Conservation (phyloP, 2,329 filamentous ascomycete species). For the Coniochaeta sp. region DNA sequence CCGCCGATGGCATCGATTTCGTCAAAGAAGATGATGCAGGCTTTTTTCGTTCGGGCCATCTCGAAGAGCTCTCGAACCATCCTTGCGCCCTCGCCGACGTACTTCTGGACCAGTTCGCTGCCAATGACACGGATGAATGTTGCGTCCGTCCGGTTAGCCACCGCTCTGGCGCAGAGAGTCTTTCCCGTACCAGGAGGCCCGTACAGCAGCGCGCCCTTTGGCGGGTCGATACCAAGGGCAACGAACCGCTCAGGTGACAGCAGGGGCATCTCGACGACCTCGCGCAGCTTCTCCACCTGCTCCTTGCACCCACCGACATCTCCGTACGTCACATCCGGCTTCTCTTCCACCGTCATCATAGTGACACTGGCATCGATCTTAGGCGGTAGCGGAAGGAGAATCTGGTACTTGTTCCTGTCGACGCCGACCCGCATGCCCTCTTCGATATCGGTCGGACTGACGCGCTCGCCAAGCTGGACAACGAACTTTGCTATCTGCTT, state of each 20-base stretch:
- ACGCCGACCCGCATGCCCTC: conserved; percentile 99
- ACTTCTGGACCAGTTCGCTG: conserved; percentile 96
- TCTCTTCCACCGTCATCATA: conserved; percentile 99
- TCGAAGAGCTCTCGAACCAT: conserved; percentile 99
- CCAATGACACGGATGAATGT: conserved; percentile 99
- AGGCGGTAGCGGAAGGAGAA: conserved; percentile 87
- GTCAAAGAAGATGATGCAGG: conserved; percentile 99
- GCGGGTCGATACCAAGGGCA: conserved; percentile 96
- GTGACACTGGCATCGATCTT: conserved; percentile 99
- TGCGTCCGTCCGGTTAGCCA: conserved; percentile 95
- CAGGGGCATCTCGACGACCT: conserved; percentile 97
- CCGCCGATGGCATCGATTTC: conserved; percentile 96
- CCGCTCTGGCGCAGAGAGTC: conserved; percentile 93
- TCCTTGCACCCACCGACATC: conserved; percentile 99
- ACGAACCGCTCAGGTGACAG: conserved; percentile 96
- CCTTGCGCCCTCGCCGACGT: conserved; percentile 93
- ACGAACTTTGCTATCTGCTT: conserved; percentile 99
- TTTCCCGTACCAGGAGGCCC: conserved; percentile 98
- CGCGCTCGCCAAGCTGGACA: conserved; percentile 91
- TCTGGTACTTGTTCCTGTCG: conserved; percentile 98
- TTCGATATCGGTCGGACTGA: conserved; percentile 97
- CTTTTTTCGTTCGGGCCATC: conserved; percentile 99
- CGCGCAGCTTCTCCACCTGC: conserved; percentile 96
- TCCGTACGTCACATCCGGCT: conserved; percentile 97
- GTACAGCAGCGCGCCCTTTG: conserved; percentile 94